Evolutionary conservation across 2,329 filamentous ascomycete genomes (phyloP).

Genomic region (Cladosporium halotolerans): DNA sequence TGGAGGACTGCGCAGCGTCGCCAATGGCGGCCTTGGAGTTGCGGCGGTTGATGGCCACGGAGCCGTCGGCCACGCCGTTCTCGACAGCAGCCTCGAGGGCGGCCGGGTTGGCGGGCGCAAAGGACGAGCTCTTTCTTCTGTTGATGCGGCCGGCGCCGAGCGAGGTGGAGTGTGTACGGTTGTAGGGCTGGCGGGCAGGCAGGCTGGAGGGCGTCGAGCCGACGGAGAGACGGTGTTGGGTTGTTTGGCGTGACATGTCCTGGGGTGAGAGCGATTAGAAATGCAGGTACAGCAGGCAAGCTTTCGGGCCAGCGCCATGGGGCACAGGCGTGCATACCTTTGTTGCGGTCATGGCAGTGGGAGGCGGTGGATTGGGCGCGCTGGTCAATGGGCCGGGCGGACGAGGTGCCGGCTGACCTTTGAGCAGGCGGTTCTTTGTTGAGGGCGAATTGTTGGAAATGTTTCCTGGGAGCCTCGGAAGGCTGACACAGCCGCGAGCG

Average conservation of each 20-base stretch:
- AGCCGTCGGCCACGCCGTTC: slow-evolving; percentile 57
- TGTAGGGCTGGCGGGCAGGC: slow-evolving; percentile 58
- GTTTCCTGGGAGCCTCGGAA: slow-evolving; percentile 11
- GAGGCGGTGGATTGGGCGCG: background rate
- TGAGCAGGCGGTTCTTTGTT: slow-evolving; percentile 8
- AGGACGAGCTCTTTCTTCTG: slow-evolving; percentile 87
- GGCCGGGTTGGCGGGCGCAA: slow-evolving; percentile 66
- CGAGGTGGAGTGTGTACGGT: slow-evolving; percentile 71
- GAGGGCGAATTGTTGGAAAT: slow-evolving; percentile 4
- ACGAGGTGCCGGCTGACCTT: slow-evolving; percentile 6
- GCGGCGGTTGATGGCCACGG: slow-evolving; percentile 55
- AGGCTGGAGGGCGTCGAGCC: slow-evolving; percentile 56
- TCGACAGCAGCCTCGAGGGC: slow-evolving; percentile 63
- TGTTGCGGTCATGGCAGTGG: slow-evolving; percentile 17
- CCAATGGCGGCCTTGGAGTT: slow-evolving; percentile 55
- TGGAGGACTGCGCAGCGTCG: slow-evolving; percentile 48
- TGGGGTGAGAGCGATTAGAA: slow-evolving; percentile 13
- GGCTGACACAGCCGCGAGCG: slow-evolving; percentile 4
- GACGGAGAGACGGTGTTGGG: slow-evolving; percentile 40
- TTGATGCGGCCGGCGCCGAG: slow-evolving; percentile 74
- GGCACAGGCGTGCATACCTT: slow-evolving; percentile 15
- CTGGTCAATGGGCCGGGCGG: slow-evolving; percentile 8
- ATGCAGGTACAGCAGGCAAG: slow-evolving; percentile 8
- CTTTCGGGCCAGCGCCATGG: slow-evolving; percentile 9
- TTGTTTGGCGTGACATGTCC: slow-evolving; percentile 38